Percentiles rank a stretch among this genome's conserved stretches.
Conservation (phyloP, 2,329 filamentous ascomycete species). For the Ceratocystiopsis sp. region DNA sequence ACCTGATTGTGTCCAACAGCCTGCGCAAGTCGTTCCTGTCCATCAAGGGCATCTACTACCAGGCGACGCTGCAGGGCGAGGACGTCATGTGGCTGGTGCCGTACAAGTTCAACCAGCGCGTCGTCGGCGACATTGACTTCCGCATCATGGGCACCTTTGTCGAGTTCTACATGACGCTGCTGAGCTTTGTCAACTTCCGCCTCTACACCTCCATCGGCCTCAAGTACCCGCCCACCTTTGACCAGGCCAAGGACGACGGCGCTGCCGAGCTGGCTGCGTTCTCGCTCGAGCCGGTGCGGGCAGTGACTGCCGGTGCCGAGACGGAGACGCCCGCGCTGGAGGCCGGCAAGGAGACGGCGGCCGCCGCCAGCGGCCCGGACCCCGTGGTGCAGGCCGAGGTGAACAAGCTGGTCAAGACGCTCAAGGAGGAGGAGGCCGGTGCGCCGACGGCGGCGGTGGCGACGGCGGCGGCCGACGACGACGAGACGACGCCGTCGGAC, state of each 20-base stretch:
- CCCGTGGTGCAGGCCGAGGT: constrained; percentile 49
- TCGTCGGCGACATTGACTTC: constrained; percentile 91
- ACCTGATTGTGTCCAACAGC: constrained; percentile 80
- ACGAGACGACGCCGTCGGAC: constrained; percentile 32
- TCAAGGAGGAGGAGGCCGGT: constrained; percentile 30
- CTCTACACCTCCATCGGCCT: constrained; percentile 83
- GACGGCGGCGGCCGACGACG: constrained; percentile 24
- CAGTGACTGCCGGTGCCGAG: constrained; percentile 37
- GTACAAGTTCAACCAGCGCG: constrained; percentile 92
- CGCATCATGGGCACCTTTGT: constrained; percentile 98
- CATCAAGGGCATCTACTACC: constrained; percentile 99
- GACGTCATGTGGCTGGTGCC: constrained; percentile 95
- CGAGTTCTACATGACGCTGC: constrained; percentile 93
- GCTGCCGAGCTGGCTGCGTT: constrained; percentile 85
- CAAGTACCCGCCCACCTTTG: constrained; percentile 92
- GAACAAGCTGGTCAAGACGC: constrained; percentile 50
- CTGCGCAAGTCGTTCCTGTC: constrained; percentile 92
- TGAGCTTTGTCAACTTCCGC: constrained; percentile 91
- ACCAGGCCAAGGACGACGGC: constrained; percentile 69
- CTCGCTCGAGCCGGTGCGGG: constrained; percentile 60
- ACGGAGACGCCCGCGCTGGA: constrained; percentile 26
- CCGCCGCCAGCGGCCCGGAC: constrained; percentile 31
- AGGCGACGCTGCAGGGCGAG: constrained; percentile 91
- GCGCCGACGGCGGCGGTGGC: constrained; percentile 19
- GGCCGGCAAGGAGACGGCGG: constrained; percentile 12